A percentile compares a stretch with the other conserved stretches of the same genome.
Conservation (phyloP, 2,329 filamentous ascomycete genomes). For the Phyllosticta paracitricarpa region DNA sequence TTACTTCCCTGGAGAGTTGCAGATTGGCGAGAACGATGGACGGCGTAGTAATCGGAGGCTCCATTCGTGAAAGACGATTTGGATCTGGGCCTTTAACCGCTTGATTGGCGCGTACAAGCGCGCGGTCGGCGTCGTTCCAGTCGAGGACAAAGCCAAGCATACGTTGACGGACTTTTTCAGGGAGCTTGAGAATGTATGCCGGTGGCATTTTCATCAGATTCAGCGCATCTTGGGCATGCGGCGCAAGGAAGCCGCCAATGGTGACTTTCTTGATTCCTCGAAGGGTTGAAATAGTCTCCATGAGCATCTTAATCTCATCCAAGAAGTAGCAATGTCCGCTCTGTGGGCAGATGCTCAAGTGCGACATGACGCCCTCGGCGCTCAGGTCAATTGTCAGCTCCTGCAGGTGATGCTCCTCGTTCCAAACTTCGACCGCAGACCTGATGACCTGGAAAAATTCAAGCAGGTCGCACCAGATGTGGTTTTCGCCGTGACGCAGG, state of each 20-base stretch:
- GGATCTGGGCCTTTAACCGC: background rate
- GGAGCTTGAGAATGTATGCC: background rate
- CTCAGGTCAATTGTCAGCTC: slow-evolving; percentile 5
- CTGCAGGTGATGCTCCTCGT: slow-evolving; percentile 4
- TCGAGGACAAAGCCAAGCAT: slow-evolving; percentile 4
- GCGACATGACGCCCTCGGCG: background rate
- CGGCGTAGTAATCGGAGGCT: background rate
- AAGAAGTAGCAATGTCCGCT: slow-evolving; percentile 8
- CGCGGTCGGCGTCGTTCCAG: slow-evolving; percentile 3
- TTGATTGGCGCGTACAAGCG: background rate
- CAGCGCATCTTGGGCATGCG: background rate
- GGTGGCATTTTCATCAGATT: slow-evolving; percentile 6
- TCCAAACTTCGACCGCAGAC: slow-evolving; percentile 1
- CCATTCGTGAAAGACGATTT: background rate
- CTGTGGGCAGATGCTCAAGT: background rate
- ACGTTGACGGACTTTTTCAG: background rate
- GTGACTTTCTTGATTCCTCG: slow-evolving; percentile 8
- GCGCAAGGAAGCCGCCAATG: slow-evolving; percentile 4
- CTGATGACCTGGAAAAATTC: slow-evolving; percentile 9
- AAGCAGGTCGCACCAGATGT: slow-evolving; percentile 8
- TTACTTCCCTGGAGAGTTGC: background rate
- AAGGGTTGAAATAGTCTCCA: background rate
- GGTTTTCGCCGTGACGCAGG: slow-evolving; percentile 5
- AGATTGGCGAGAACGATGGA: background rate
- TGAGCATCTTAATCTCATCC: slow-evolving; percentile 7